Evolutionary conservation across 108 stramenopile genomes (phyloP).

Genomic region (Cyclotella sp.): DNA sequence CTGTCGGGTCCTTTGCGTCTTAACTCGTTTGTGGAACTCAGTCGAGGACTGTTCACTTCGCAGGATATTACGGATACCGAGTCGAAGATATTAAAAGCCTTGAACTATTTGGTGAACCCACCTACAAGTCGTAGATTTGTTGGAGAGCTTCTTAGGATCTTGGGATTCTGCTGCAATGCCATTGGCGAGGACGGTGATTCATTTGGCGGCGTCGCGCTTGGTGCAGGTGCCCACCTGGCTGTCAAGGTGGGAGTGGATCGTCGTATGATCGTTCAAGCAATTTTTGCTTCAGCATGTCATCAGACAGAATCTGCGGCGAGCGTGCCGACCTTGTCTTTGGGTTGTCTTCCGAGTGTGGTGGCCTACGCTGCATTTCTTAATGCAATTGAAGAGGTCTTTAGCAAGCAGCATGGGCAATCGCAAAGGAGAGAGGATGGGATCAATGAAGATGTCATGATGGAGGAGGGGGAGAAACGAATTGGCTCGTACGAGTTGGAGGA

Average conservation of each 20-base stretch:
- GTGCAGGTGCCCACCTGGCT: neutral
- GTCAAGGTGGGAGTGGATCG: constrained; percentile 32
- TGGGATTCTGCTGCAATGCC: constrained; percentile 24
- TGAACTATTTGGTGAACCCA: constrained; percentile 65
- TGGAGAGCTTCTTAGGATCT: constrained; percentile 38
- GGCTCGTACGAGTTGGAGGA: constrained; percentile 41
- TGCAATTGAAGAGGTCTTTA: constrained; percentile 56
- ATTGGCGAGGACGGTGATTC: neutral
- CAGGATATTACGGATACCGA: constrained; percentile 65
- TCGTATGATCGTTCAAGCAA: constrained; percentile 15
- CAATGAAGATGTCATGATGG: constrained; percentile 8
- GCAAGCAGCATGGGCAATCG: constrained; percentile 14
- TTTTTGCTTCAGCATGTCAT: constrained; percentile 31
- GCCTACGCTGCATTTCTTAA: constrained; percentile 69
- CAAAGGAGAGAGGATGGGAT: constrained; percentile 1
- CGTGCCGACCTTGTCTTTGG: constrained; percentile 36
- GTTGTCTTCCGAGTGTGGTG: constrained; percentile 57
- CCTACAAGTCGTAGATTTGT: constrained; percentile 62
- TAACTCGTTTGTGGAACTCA: constrained; percentile 58
- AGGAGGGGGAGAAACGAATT: constrained; percentile 15
- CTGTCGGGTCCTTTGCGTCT: constrained; percentile 44
- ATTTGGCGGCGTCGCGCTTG: neutral
- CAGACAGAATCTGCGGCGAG: constrained; percentile 44
- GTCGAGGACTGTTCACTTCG: constrained; percentile 60
- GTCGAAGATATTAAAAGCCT: constrained; percentile 54